phyloP scores from a whole-genome alignment of 257 asterid species.

The Sherardia arvensis region DNA sequence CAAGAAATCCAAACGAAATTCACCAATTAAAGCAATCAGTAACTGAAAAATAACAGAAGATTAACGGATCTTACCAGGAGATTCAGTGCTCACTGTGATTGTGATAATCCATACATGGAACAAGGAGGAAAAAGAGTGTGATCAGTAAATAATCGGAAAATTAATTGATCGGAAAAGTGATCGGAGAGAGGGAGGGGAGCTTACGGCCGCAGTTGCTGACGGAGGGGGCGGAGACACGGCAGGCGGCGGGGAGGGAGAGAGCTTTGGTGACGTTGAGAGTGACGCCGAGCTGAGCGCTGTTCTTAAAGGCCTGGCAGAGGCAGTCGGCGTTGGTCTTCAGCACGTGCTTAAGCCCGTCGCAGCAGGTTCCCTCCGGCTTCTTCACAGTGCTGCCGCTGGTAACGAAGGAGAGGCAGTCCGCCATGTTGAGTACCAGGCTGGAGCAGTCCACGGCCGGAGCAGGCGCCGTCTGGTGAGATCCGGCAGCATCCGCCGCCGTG shows the following conservation, averaged over 20 bases:
- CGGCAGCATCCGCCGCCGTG: constrained; percentile 24
- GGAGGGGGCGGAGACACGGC: constrained; percentile 75
- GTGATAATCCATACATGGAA: constrained; percentile 1
- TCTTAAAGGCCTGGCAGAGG: constrained; percentile 65
- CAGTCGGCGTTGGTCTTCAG: constrained; percentile 66
- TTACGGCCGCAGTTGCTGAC: constrained; percentile 63
- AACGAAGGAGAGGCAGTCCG: constrained; percentile 69
- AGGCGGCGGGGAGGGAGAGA: constrained; percentile 64
- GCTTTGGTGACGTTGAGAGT: constrained; percentile 70
- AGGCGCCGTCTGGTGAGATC: constrained; percentile 45
- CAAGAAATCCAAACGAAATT: background rate
- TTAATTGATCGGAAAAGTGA: background rate
- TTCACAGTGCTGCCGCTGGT: constrained; percentile 45
- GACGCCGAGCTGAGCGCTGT: constrained; percentile 80
- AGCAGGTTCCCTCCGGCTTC: constrained; percentile 64
- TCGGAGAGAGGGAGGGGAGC: constrained; percentile 14
- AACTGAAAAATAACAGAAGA: background rate
- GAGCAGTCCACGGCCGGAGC: constrained; percentile 76
- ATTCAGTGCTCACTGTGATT: constrained; percentile 39
- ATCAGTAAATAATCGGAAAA: background rate
- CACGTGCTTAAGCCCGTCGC: constrained; percentile 69
- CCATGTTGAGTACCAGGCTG: constrained; percentile 48
- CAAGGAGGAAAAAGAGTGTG: background rate
- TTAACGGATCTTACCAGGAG: constrained; percentile 50
- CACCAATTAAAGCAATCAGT: background rate